Evolutionary conservation across 768 basidiomycete genomes (phyloP).

Genomic region (Dioszegia aurantiaca): DNA sequence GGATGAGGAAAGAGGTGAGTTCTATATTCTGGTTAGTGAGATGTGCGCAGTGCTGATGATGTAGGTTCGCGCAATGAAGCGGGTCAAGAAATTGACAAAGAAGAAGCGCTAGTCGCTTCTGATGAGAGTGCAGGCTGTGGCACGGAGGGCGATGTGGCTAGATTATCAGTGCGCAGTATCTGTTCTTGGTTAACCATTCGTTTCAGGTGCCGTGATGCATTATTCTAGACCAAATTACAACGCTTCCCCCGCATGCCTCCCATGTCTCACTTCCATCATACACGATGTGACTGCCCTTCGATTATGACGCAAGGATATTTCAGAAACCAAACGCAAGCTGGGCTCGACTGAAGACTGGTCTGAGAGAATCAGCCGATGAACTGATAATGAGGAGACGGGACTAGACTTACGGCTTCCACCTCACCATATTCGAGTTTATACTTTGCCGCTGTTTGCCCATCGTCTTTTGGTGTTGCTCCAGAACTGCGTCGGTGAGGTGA

Average conservation of each 20-base stretch:
- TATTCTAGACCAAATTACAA: too few species aligned
- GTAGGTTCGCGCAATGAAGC: constrained; percentile 78
- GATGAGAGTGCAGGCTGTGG: background rate
- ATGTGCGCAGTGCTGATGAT: constrained; percentile 7
- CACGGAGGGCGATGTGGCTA: too few species aligned
- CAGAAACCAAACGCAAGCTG: constrained; percentile 43
- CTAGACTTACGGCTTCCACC: constrained; percentile 86
- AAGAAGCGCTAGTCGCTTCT: constrained; percentile 53
- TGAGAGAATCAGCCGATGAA: constrained; percentile 10
- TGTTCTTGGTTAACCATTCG: too few species aligned
- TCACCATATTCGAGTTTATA: constrained; percentile 74
- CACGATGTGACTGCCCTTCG: too few species aligned
- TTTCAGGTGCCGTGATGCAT: too few species aligned
- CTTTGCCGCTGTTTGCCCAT: constrained; percentile 71
- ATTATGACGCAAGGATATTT: background rate
- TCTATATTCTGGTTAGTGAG: constrained; percentile 4
- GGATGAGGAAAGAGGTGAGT: constrained; percentile 71
- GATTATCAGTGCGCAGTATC: too few species aligned
- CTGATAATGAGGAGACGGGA: background rate
- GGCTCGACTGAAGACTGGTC: constrained; percentile 36
- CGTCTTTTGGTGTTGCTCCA: constrained; percentile 85
- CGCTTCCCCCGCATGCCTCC: too few species aligned
- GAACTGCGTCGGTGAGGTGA: constrained; percentile 80
- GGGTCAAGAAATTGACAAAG: constrained; percentile 70
- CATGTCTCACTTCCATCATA: too few species aligned